Percentiles rank a stretch among this genome's conserved stretches.
These are phyloP conservation scores for Blastocystis sp. DNA, from an alignment of 352 stramenopile genomes.

Conservation along the genomic window DNA sequence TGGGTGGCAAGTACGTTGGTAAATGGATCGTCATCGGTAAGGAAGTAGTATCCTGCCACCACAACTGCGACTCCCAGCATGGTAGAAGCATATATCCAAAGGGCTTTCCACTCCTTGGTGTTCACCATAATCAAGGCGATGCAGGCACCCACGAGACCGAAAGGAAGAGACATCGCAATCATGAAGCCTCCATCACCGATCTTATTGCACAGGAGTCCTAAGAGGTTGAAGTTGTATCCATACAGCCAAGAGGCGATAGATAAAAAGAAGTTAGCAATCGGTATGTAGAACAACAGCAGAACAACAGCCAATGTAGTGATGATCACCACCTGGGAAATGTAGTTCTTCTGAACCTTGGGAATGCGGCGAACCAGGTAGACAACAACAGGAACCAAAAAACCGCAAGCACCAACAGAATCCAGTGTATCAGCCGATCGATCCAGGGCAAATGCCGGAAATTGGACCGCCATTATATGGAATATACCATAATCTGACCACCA, in stretches of 20 bases:
- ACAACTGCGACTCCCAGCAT: background rate
- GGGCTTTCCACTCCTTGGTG: background rate
- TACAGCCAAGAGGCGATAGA: background rate
- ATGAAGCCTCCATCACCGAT: slow-evolving; percentile 12
- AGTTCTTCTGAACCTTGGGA: background rate
- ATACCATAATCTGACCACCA: slow-evolving; percentile 38
- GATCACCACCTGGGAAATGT: background rate
- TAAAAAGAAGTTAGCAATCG: background rate
- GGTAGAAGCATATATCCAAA: slow-evolving; percentile 9
- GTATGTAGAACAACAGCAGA: slow-evolving; percentile 3
- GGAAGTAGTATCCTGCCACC: background rate
- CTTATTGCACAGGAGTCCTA: background rate
- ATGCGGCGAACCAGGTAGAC: slow-evolving; percentile 9
- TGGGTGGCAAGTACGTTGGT: background rate
- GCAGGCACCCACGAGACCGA: background rate
- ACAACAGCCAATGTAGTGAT: background rate
- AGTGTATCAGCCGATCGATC: background rate
- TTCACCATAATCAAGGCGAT: slow-evolving; percentile 39
- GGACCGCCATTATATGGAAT: slow-evolving; percentile 17
- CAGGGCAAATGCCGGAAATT: background rate
- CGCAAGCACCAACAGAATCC: slow-evolving; percentile 29
- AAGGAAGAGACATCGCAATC: slow-evolving; percentile 17
- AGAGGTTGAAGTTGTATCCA: slow-evolving; percentile 40
- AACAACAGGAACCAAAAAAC: slow-evolving; percentile 7
- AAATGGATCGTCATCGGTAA: background rate